These are phyloP conservation scores for Blastobotrys robertii DNA, from an alignment of 805 yeast species.

Conservation along the genomic window DNA sequence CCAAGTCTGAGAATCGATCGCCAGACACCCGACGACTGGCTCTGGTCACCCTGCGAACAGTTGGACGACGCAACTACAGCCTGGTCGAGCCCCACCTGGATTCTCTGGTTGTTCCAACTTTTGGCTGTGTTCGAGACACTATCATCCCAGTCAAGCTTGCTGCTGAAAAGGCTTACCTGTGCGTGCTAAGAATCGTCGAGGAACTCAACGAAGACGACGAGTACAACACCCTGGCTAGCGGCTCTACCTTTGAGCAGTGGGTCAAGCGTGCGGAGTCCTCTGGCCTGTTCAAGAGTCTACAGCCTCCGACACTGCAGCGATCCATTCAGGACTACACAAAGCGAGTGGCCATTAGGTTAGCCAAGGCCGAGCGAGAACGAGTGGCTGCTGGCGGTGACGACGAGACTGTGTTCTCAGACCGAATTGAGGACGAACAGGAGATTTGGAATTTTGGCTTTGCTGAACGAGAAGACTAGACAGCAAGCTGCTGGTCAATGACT, in stretches of 20 bases:
- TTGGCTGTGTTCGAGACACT: conserved; percentile 76
- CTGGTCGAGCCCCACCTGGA: conserved; percentile 46
- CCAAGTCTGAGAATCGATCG: conserved; percentile 51
- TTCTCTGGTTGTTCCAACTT: conserved; percentile 58
- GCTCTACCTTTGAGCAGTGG: conserved; percentile 51
- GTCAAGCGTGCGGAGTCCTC: conserved; percentile 32
- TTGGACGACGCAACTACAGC: conserved; percentile 51
- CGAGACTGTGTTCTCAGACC: conserved; percentile 74
- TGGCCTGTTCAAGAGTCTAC: conserved; percentile 14
- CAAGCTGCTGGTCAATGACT: no score
- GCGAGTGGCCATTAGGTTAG: conserved; percentile 83
- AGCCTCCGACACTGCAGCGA: conserved; percentile 32
- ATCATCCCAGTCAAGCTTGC: conserved; percentile 87
- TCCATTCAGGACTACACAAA: conserved; percentile 81
- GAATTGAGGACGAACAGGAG: conserved; percentile 77
- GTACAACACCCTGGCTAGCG: no score
- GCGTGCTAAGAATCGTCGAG: conserved; percentile 61
- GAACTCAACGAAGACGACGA: conserved; percentile 44
- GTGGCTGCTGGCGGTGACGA: conserved; percentile 84
- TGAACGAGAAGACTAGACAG: conserved; percentile 3
- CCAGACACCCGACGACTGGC: conserved; percentile 72
- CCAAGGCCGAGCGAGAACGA: conserved; percentile 79
- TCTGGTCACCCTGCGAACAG: conserved; percentile 64
- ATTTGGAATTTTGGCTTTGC: conserved; percentile 59
- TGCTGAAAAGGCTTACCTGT: conserved; percentile 81